Evolutionary conservation across 2,329 filamentous ascomycete genomes (phyloP), one percentile per base, ranked within the genome.

Genomic region (Pseudopyricularia javanii): DNA sequence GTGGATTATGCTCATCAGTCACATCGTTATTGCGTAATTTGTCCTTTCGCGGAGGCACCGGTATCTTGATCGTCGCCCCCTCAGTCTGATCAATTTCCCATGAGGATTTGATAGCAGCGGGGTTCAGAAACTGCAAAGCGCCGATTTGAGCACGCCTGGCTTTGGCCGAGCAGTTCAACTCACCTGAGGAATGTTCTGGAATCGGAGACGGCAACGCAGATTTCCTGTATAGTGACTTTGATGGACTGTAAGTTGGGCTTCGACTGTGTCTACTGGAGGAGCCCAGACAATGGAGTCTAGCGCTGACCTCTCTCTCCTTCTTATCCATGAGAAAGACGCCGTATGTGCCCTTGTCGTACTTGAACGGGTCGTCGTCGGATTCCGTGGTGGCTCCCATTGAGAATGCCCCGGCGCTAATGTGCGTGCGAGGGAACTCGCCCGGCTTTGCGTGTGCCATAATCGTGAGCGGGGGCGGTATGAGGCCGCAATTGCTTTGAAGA

Each of bases 221-320:
- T 47, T 58, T 61, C 45, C 54, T 55, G 40, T 68, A 63, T 7
- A 63, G 64, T 49, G 69, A 58, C 2, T 24, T 58, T 7, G 60
- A 59, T 1, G 61, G 54, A 24, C 58, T 61, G 37, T 57, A 52
- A 8, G 62, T 50, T 32, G 59, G 60, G 3, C 54, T 61, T 15
- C 55, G 51, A 30, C 59, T 64, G 24, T 59, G 57, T 14, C 57
- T 60, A 35, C 58, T 62, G 12, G 59, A 22, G 7, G 56, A 55
- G 30, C 64, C 63, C 22, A 64, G 55, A 20, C 60, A 62, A 28
- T 64, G 65, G 20, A 74, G 64, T 7, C 65, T 68, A 24, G 59
- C 64, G 53, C 70, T 75, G 14, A 75, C 64, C 11, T 75, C 70
- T 53, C 68, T 63, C 55, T 75, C 72, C 53, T 65, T 66, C 1